Evolutionary conservation across 2,329 filamentous ascomycete genomes (phyloP), one percentile per base, ranked within the genome.

Genomic region (Aspergillus sojae): DNA sequence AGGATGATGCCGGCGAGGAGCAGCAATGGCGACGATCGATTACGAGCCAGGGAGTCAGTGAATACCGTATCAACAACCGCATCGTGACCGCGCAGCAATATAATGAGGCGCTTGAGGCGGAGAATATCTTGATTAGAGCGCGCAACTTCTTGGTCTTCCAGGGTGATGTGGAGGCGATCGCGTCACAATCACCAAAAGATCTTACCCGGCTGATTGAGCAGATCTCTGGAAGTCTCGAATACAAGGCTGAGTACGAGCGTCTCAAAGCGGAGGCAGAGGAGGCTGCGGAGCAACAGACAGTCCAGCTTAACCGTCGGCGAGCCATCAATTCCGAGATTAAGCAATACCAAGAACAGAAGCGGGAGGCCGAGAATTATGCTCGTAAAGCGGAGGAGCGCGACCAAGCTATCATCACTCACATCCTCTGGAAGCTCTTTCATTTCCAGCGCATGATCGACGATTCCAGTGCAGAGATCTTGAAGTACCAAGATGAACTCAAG

Each of bases 91-190:
- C 94, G 2, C 91, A 92, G 73, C 90, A 95, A 75, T 99, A 99
- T 83, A 98, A 98, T 76, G 91, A 94, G 63, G 89, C 92, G 3
- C 85, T 99, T 16, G 95, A 99, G 78, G 84, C 88, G 23, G 94
- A 99, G 77, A 97, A 97, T 73, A 99, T 99, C 69, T 82, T 99
- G 65, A 98, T 99, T 83, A 98, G 97, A 79, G 95, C 95, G 39
- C 88, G 95, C 68, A 99, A 99, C 76, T 99, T 99, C 77, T 86
- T 99, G 5, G 95, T 99, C 41, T 99, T 99, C 77, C 95, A 99
- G 78, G 96, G 95, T 68, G 95, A 99, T 75, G 94, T 99, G 21
- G 95, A 99, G 78, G 92, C 93, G 28, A 97, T 99, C 73, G 96
- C 95, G 2, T 93, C 93, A 9, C 95, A 98, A 76, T 96, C 93